Conservation (phyloP, 2,329 filamentous ascomycete genomes). For the Aspergillus sp. region DNA sequence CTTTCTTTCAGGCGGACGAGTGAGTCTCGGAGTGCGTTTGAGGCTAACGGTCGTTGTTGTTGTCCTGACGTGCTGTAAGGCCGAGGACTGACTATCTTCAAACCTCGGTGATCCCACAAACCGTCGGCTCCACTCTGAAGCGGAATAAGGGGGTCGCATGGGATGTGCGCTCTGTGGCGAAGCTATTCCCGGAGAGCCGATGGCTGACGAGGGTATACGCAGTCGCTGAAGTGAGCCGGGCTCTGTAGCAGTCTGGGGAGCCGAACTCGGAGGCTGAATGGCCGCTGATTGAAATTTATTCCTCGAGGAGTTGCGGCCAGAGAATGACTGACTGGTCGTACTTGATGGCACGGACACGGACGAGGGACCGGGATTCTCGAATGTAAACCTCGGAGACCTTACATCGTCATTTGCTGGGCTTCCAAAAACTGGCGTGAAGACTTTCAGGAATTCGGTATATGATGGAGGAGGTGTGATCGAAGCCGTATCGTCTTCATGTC, state of each 20-base stretch:
- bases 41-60: slow-evolving; percentile 85
- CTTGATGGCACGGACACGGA: slow-evolving; percentile 30
- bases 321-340: slow-evolving; percentile 29
- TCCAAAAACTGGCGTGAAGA: slow-evolving; percentile 60
- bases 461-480: slow-evolving; percentile 82
- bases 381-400: slow-evolving; percentile 39
- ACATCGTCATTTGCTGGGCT: slow-evolving; percentile 54
- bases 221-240: slow-evolving; percentile 50
- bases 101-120: slow-evolving; percentile 51
- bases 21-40: slow-evolving; percentile 57
- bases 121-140: slow-evolving; percentile 65
- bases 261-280: slow-evolving; percentile 51
- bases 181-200: slow-evolving; percentile 54
- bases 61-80: slow-evolving; percentile 80
- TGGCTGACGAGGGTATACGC: slow-evolving; percentile 66
- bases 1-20: slow-evolving; percentile 84
- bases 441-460: slow-evolving; percentile 86
- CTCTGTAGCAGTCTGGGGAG: slow-evolving; percentile 51
- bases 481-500: slow-evolving; percentile 60
- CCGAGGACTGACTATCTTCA: slow-evolving; percentile 50
- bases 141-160: slow-evolving; percentile 38
- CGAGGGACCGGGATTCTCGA: slow-evolving; percentile 19
- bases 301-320: slow-evolving; percentile 17
- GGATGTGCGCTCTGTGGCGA: slow-evolving; percentile 49
- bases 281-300: slow-evolving; percentile 34